phyloP scores from a whole-genome alignment of 768 basidiomycete genomes.

The Mycena filopes region DNA sequence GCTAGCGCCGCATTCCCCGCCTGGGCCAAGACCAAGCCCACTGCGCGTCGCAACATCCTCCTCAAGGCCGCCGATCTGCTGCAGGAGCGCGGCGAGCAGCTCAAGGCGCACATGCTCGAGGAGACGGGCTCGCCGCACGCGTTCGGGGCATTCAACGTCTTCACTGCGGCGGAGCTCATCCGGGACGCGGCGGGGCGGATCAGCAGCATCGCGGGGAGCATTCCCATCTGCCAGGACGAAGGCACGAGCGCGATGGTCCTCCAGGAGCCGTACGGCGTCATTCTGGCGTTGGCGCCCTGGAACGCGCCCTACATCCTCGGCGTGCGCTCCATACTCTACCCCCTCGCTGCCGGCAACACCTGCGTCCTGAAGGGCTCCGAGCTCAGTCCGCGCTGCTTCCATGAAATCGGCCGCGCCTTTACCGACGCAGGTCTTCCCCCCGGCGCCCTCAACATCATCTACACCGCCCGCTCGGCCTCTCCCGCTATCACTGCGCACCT shows the following conservation, averaged over 20 bases:
- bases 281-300: constrained; percentile 33
- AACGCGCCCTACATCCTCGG: constrained; percentile 33
- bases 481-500: constrained; percentile 66
- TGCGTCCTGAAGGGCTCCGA: constrained; percentile 73
- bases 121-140: constrained; percentile 19
- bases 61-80: constrained; percentile 35
- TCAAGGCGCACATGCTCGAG: constrained; percentile 18
- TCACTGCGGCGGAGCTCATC: constrained; percentile 17
- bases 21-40: constrained; percentile 31
- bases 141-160: constrained; percentile 20
- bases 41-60: constrained; percentile 24
- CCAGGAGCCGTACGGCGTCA: constrained; percentile 32
- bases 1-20: constrained; percentile 28
- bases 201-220: constrained; percentile 24
- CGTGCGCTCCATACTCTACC: constrained; percentile 16
- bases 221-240: constrained; percentile 23
- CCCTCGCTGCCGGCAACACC: constrained; percentile 55
- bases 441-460: constrained; percentile 69
- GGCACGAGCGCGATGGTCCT: constrained; percentile 24
- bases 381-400: constrained; percentile 57
- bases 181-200: constrained; percentile 27
- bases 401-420: constrained; percentile 47
- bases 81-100: constrained; percentile 11
- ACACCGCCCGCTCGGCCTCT: constrained; percentile 62
- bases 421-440: constrained; percentile 69